A percentile compares a stretch with the other conserved stretches of the same genome.
Conservation (phyloP, 768 basidiomycete species). For the Boletus rubropictus region DNA sequence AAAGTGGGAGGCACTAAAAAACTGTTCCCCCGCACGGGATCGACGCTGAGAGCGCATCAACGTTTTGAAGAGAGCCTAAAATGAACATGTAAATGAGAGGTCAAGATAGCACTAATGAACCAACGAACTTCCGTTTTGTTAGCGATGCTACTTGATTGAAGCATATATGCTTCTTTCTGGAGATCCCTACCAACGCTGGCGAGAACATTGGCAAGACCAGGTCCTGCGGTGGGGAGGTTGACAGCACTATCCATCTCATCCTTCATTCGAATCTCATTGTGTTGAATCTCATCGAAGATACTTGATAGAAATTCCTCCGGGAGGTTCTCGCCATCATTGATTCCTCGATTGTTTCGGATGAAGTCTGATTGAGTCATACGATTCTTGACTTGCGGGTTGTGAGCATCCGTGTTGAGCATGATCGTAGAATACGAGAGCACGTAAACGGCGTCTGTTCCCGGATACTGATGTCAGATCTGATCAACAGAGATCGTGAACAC, state of each 20-base stretch:
- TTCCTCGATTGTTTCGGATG: constrained; percentile 91
- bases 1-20: constrained; percentile 94
- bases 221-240: constrained; percentile 40
- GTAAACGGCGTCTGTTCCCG: constrained; percentile 74
- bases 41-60: constrained; percentile 91
- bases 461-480: constrained; percentile 6
- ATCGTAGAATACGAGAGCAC: constrained; percentile 94
- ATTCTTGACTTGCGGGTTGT: constrained; percentile 90
- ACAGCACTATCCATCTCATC: constrained; percentile 76
- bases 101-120: neutral
- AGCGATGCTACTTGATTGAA: constrained; percentile 94
- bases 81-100: neutral
- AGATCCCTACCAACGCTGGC: constrained; percentile 90
- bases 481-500: neutral
- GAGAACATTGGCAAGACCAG: constrained; percentile 76
- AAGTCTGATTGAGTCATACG: constrained; percentile 93
- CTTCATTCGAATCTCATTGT: constrained; percentile 97
- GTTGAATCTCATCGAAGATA: constrained; percentile 87
- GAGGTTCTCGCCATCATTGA: constrained; percentile 86
- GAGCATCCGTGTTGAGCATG: constrained; percentile 94
- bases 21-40: constrained; percentile 74
- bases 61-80: constrained; percentile 82
- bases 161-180: constrained; percentile 92
- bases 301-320: constrained; percentile 74
- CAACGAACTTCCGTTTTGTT: constrained; percentile 83